Base-by-base conservation (phyloP, 116 monocot genomes). In the Posidonia oceanica region DNA sequence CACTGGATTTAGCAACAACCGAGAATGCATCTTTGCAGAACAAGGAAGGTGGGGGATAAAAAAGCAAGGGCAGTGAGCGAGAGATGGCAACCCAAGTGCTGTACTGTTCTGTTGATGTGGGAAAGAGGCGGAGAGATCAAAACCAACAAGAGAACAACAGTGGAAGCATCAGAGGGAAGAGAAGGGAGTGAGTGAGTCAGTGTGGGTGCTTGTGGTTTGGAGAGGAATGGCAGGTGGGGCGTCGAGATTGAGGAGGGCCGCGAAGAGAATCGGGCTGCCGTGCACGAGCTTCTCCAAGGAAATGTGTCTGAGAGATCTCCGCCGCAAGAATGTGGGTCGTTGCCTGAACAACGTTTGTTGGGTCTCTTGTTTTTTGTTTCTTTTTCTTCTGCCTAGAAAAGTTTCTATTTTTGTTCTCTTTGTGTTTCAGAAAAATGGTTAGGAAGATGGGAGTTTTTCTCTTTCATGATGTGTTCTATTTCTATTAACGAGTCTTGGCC, bases 161-260 rank as follows among this genome's bases (percentile, higher is more conserved):
- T 14, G 36, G 67, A 8, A 42, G 42, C 42, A 42, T 42, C 42
- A 42, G 8, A 8, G 42, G 42, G 42, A 42, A 42, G 42, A 42
- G 42, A 8, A 42, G 42, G 42, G 42, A 42, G 42, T 5, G 42
- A 8, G 48, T 48, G 48, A 12, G 48, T 10, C 48, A 1, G 44
- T 5, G 8, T 10, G 65, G 29, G 29, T 29, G 65, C 37, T 39
- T 38, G 29, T 11, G 64, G 29, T 11, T 37, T 14, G 39, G 14
- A 4, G 66, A 41, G 66, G 41, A 61, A 63, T 73, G 73, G 64
- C 64, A 8, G 51, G 71, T 7, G 80, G 72, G 56, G 62, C 16
- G 62, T 77, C 76, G 52, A 76, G 69, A 40, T 61, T 77, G 69
- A 76, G 73, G 59, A 68, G 77, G 20, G 77, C 71, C 3, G 77